phyloP scores from a whole-genome alignment of 208 protist species.

The Herpetomonas samuelpessoai region DNA sequence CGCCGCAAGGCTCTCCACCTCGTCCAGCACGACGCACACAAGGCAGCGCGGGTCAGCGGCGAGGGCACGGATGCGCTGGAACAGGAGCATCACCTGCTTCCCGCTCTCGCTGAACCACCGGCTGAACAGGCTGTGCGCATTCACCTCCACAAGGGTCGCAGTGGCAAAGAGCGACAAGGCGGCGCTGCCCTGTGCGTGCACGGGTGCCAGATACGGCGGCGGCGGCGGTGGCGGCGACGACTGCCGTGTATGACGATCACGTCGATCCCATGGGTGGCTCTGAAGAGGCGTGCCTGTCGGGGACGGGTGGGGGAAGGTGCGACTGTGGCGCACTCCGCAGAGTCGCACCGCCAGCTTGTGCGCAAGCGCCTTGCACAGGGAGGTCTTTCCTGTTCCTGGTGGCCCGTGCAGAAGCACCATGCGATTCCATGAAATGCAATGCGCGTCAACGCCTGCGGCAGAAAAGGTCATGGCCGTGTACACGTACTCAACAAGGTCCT shows the following conservation, averaged over 20 bases:
- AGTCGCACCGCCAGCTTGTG: conserved; percentile 83
- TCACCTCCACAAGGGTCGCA: conserved; percentile 91
- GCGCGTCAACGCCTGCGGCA: conserved; percentile 62
- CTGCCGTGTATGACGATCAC: no score
- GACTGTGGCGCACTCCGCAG: neutral
- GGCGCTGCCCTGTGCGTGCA: neutral
- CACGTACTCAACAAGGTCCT: conserved; percentile 89
- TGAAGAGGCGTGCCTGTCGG: neutral
- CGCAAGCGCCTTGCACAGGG: conserved; percentile 82
- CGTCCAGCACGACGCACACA: conserved; percentile 93
- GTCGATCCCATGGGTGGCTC: no score
- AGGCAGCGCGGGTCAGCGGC: conserved; percentile 53
- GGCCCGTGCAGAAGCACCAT: conserved; percentile 90
- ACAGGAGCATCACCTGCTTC: conserved; percentile 96
- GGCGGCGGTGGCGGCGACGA: neutral
- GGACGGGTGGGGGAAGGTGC: neutral
- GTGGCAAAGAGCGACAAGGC: conserved; percentile 22
- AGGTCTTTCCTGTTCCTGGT: conserved; percentile 96
- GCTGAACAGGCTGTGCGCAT: conserved; percentile 95
- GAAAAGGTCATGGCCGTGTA: conserved; percentile 88
- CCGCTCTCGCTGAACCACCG: conserved; percentile 98
- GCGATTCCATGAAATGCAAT: conserved; percentile 80
- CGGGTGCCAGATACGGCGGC: no score
- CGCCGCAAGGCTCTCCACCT: conserved; percentile 96
- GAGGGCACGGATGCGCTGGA: conserved; percentile 82